Percentiles rank a stretch among this genome's conserved stretches.
Evolutionary conservation across 345 rosid genomes (phyloP).

Genomic region (Pelargonium nanum): DNA sequence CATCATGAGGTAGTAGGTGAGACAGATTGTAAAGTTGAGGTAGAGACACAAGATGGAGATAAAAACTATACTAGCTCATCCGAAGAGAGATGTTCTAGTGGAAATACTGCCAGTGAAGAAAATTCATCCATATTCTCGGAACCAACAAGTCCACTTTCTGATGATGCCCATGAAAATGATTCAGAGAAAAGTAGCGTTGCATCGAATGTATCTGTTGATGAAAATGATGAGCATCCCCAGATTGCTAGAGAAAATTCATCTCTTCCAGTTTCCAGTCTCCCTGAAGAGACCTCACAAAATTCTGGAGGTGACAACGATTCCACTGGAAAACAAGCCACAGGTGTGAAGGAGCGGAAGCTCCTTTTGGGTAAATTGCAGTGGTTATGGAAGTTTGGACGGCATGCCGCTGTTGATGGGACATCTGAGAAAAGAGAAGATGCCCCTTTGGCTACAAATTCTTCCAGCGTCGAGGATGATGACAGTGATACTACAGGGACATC

Average conservation of each 20-base stretch:
- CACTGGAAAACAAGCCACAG: conserved; percentile 20
- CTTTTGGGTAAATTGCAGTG: conserved; percentile 75
- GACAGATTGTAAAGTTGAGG: conserved; percentile 24
- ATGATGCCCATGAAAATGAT: conserved; percentile 50
- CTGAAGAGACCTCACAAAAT: conserved; percentile 23
- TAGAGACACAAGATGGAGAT: conserved; percentile 17
- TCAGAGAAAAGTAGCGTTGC: conserved; percentile 52
- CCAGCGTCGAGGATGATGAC: conserved; percentile 20
- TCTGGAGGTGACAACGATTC: conserved; percentile 19
- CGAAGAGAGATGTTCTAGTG: conserved; percentile 40
- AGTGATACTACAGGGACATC: conserved; percentile 20
- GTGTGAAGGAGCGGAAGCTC: conserved; percentile 39
- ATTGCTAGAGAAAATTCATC: conserved; percentile 28
- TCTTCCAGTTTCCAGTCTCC: conserved; percentile 46
- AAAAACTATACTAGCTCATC: conserved; percentile 18
- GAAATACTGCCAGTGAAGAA: conserved; percentile 47
- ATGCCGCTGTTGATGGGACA: conserved; percentile 34
- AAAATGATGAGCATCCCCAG: conserved; percentile 31
- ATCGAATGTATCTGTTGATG: conserved; percentile 40
- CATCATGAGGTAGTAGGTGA: conserved; percentile 14
- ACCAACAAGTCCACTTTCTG: conserved; percentile 40
- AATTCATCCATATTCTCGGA: conserved; percentile 44
- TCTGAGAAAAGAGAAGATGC: conserved; percentile 24
- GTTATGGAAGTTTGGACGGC: conserved; percentile 84
- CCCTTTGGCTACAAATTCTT: conserved; percentile 26